Evolutionary conservation across 2,329 filamentous ascomycete species (phyloP).

Genomic region (Apiospora malaysiana): DNA sequence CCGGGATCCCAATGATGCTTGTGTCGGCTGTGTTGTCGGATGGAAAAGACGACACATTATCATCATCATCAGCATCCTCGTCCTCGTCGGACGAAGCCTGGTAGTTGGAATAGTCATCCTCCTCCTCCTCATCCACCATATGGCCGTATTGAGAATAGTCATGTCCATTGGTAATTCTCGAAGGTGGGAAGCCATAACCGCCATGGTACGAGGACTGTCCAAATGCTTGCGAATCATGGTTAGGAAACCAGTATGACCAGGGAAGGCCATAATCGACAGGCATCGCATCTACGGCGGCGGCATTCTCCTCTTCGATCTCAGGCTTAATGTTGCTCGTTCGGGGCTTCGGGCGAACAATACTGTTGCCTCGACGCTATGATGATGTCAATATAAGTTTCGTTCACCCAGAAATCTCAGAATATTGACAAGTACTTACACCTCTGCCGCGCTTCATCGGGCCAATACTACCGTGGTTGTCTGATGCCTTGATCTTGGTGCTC

Average conservation of each 20-base stretch:
- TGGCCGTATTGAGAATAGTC: conserved; percentile 18
- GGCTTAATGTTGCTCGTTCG: conserved; percentile 2
- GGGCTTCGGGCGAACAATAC: neutral
- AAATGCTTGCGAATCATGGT: conserved; percentile 14
- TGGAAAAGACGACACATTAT: conserved; percentile 24
- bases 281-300: conserved; percentile 2
- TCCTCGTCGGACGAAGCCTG: conserved; percentile 15
- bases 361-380: neutral
- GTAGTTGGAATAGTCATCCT: neutral
- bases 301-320: conserved; percentile 14
- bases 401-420: neutral
- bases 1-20: conserved; percentile 24
- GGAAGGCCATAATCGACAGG: conserved; percentile 2
- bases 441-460: conserved; percentile 1
- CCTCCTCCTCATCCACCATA: conserved; percentile 26
- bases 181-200: neutral
- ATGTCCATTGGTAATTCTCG: conserved; percentile 11
- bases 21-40: conserved; percentile 38
- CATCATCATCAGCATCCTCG: conserved; percentile 30
- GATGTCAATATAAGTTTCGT: neutral
- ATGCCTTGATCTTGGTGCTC: neutral
- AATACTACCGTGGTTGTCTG: neutral
- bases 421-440: conserved; percentile 19
- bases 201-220: neutral
- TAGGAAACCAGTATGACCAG: conserved; percentile 2